phyloP scores from a whole-genome alignment of 2,329 filamentous ascomycete genomes.

The Ilyonectria robusta region DNA sequence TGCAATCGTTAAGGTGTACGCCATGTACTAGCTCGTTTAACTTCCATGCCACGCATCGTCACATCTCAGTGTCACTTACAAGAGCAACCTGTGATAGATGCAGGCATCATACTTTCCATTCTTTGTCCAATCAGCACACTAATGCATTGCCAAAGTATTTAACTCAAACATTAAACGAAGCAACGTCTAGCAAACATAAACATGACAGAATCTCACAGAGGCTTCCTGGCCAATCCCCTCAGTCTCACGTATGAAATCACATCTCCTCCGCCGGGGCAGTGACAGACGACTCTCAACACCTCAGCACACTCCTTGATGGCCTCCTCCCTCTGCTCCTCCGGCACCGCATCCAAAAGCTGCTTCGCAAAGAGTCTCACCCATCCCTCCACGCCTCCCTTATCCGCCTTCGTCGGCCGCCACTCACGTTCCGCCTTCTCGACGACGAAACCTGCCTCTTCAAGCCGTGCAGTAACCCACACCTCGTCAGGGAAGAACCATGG shows the following conservation, averaged over 20 bases:
- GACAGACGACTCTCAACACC: conserved; percentile 68
- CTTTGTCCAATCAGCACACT: background rate
- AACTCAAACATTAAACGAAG: background rate
- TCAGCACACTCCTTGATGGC: conserved; percentile 68
- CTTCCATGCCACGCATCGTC: no score
- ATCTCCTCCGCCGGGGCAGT: conserved; percentile 69
- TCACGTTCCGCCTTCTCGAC: conserved; percentile 72
- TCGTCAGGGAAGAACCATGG: conserved; percentile 84
- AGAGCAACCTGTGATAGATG: no score
- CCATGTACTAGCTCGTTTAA: no score
- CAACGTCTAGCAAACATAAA: background rate
- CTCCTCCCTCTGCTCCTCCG: conserved; percentile 62
- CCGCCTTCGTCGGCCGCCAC: conserved; percentile 74
- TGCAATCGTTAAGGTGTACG: no score
- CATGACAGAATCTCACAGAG: conserved; percentile 24
- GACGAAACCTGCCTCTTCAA: conserved; percentile 61
- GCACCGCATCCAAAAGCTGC: conserved; percentile 68
- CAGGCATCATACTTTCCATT: background rate
- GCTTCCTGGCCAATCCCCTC: conserved; percentile 62
- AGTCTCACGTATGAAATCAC: conserved; percentile 69
- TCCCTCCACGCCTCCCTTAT: conserved; percentile 72
- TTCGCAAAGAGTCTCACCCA: conserved; percentile 77
- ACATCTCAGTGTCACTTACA: no score
- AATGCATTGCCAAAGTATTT: background rate
- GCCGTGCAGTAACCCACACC: conserved; percentile 66